A percentile compares a stretch with the other conserved stretches of the same genome.
Conservation (phyloP, 805 yeast genomes). For the Torulaspora gathmanii region DNA sequence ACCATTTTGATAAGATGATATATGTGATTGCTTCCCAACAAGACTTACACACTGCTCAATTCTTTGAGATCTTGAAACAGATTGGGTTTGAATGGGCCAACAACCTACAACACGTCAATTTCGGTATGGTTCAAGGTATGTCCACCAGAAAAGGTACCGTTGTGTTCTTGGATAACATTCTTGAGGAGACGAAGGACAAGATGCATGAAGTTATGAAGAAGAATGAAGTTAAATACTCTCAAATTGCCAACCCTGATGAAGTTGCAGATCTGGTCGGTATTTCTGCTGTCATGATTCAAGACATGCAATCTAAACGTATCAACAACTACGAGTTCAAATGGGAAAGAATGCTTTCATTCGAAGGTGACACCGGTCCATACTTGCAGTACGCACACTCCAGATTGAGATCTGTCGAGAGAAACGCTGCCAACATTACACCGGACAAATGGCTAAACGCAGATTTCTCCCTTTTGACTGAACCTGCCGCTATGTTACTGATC, state of each 20-base stretch:
- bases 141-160: conserved; percentile 97
- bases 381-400: conserved; percentile 98
- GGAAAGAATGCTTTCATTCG: conserved; percentile 97
- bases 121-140: conserved; percentile 99
- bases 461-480: conserved; percentile 60
- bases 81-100: conserved; percentile 87
- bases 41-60: conserved; percentile 89
- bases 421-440: conserved; percentile 48
- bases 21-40: conserved; percentile 96
- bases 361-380: conserved; percentile 99
- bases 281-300: conserved; percentile 98
- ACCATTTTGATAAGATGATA: conserved; percentile 90
- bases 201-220: conserved; percentile 96
- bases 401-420: conserved; percentile 89
- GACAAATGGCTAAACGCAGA: conserved; percentile 48
- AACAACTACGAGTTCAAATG: conserved; percentile 95
- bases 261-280: conserved; percentile 95
- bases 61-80: conserved; percentile 87
- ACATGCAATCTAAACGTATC: conserved; percentile 95
- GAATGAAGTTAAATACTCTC: conserved; percentile 85
- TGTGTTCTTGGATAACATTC: conserved; percentile 90
- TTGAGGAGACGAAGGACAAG: conserved; percentile 86
- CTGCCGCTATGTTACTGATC: conserved; percentile 62
- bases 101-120: conserved; percentile 75
- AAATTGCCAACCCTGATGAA: conserved; percentile 87